Evolutionary conservation across 176 grass and related monocot species (phyloP), one percentile per base, ranked within the genome.

Genomic region (Poa pratensis): DNA sequence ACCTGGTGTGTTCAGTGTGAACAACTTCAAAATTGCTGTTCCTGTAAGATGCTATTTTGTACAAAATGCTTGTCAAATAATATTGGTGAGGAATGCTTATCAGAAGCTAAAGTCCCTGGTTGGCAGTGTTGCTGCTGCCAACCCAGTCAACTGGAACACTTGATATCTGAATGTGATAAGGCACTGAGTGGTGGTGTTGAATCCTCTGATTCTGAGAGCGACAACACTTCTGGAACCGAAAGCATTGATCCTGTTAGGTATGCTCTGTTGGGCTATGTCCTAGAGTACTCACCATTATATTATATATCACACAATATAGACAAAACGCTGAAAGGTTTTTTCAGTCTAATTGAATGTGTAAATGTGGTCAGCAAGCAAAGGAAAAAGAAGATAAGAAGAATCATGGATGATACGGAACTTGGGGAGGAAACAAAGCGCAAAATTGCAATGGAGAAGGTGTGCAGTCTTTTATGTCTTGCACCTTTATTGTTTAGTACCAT

Each of bases 391-490:
- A 98, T 98, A 40, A 90, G 96, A 87, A 94, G 93, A 89, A 98
- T 98, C 34, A 86, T 98, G 73, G 93, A 96, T 94, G 96, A 99
- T 88, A 81, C 86, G 87, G 93, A 99, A 86, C 93, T 96, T 91
- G 93, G 88, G 57, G 96, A 99, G 53, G 96, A 99, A 90, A 99
- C 93, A 53, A 94, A 91, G 81, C 79, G 30, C 69, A 99, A 92
- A 88, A 99, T 99, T 81, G 93, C 91, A 57, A 87, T 95, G 83
- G 93, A 99, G 88, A 99, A 99, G 96, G 96, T 99, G 72, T 83
- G 75, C 79, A 67, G 4, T 79, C 32, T 87, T 83, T 80, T 55
- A 59, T 0, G 11, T 50, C 11, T 55, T 68, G 3, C 19, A 68
- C 64, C 24, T 85, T 66, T 69, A 66, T 67, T 75, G 74, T 74